Conservation (phyloP, 257 asterid genomes). For the Lycium ferocissimum region DNA sequence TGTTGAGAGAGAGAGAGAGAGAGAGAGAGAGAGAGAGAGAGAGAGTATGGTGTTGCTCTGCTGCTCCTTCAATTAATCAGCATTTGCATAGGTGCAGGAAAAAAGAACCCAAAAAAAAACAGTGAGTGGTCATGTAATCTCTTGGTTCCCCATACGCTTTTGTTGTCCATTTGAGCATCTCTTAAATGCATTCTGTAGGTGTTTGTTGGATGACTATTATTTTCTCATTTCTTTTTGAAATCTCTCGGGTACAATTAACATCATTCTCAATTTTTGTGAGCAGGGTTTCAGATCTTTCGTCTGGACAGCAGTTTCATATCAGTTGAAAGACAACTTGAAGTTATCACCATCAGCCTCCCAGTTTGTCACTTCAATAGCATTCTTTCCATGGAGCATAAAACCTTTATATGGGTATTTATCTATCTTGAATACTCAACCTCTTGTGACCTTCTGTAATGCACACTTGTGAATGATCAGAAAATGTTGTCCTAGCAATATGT, state of each 20-base stretch:
- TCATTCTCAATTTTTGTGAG: constrained; percentile 37
- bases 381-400: constrained; percentile 96
- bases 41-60: not conserved
- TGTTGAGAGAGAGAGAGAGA: not conserved
- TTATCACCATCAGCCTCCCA: constrained; percentile 95
- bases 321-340: constrained; percentile 85
- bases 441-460: not conserved
- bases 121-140: not conserved
- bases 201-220: not conserved
- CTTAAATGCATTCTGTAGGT: not conserved
- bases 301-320: constrained; percentile 97
- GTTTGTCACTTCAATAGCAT: constrained; percentile 83
- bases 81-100: not conserved
- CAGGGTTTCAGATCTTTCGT: constrained; percentile 99
- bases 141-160: not conserved
- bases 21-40: not conserved
- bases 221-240: not conserved
- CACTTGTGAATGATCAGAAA: constrained; percentile 4
- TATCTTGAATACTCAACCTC: constrained; percentile 19
- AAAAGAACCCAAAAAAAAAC: too few species aligned
- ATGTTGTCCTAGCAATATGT: not conserved
- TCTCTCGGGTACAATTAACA: not conserved
- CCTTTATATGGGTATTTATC: constrained; percentile 85
- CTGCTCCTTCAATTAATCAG: not conserved
- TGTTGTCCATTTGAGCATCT: not conserved